Evolutionary conservation across 805 yeast species (phyloP).

Genomic region (Ogataea angusta): DNA sequence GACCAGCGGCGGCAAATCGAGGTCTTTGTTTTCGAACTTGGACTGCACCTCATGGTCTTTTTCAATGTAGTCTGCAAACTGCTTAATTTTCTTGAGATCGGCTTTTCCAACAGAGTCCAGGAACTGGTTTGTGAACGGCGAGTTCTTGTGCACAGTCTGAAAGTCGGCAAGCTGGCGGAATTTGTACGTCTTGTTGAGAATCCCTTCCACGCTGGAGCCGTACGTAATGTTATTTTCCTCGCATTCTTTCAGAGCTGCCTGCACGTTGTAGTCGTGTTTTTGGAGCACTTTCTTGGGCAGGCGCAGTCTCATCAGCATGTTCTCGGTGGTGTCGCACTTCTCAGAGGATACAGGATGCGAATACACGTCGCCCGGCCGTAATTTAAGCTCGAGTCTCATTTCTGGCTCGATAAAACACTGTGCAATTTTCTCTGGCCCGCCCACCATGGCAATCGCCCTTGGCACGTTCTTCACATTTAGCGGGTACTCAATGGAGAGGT

Average conservation of each 20-base stretch:
- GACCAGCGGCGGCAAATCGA: constrained; percentile 83
- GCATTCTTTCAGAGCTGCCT: constrained; percentile 40
- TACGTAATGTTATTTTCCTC: constrained; percentile 32
- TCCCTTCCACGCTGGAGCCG: constrained; percentile 57
- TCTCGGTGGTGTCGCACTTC: constrained; percentile 46
- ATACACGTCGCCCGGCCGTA: constrained; percentile 35
- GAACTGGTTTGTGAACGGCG: constrained; percentile 43
- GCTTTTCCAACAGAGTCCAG: constrained; percentile 40
- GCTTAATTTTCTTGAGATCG: constrained; percentile 39
- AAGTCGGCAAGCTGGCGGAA: constrained; percentile 89
- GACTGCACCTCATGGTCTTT: constrained; percentile 16
- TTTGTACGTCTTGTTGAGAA: constrained; percentile 64
- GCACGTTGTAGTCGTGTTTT: constrained; percentile 39
- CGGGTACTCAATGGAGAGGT: constrained; percentile 77
- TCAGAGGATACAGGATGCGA: constrained; percentile 64
- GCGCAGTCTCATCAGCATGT: constrained; percentile 54
- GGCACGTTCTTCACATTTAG: constrained; percentile 59
- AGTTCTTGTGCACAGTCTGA: constrained; percentile 64
- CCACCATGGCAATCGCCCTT: constrained; percentile 66
- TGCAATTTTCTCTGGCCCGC: constrained; percentile 49
- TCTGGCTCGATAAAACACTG: constrained; percentile 40
- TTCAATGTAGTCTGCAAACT: constrained; percentile 33
- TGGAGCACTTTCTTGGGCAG: constrained; percentile 55
- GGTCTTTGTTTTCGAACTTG: constrained; percentile 34
- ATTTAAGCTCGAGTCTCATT: constrained; percentile 26